These are phyloP conservation scores for Pseudotsuga menziesii DNA, from an alignment of 75 land plant genomes.

Conservation along the genomic window DNA sequence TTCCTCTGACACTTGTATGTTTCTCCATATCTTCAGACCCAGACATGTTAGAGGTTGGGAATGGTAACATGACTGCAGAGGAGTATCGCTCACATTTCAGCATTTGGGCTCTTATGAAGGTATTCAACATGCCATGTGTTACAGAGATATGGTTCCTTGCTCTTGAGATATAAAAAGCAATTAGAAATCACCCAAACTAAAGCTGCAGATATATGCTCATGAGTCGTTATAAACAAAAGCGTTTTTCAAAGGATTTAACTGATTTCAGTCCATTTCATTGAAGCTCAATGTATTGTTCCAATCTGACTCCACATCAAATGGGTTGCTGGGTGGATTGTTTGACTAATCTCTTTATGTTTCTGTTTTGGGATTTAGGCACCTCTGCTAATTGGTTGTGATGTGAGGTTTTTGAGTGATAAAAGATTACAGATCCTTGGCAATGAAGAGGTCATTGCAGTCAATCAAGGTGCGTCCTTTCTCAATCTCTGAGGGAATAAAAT, in stretches of 20 bases:
- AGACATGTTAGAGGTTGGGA: slow-evolving; percentile 95
- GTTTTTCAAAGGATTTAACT: not conserved
- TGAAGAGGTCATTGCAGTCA: slow-evolving; percentile 69
- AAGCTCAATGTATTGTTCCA: not conserved
- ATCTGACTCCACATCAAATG: not conserved
- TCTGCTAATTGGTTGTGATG: slow-evolving; percentile 78
- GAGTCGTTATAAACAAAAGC: not conserved
- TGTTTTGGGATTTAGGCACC: slow-evolving; percentile 54
- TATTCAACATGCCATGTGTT: slow-evolving; percentile 9
- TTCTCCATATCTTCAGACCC: slow-evolving; percentile 54
- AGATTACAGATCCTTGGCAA: slow-evolving; percentile 55
- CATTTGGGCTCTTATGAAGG: slow-evolving; percentile 90
- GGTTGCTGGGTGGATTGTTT: too few relatives aligned
- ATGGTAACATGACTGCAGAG: slow-evolving; percentile 84
- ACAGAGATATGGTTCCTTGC: not conserved
- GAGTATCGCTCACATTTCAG: slow-evolving; percentile 90
- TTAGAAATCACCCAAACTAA: not conserved
- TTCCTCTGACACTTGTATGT: not conserved
- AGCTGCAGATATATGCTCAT: not conserved
- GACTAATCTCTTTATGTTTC: too few relatives aligned
- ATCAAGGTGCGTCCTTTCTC: slow-evolving; percentile 53
- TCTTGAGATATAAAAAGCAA: not conserved
- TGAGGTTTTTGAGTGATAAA: slow-evolving; percentile 47
- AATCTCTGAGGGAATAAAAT: not conserved
- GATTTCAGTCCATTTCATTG: not conserved